Percentiles rank a stretch among this genome's conserved stretches.
Conservation (phyloP, 2,329 filamentous ascomycete species). For the Diaporthe aspalathi region DNA sequence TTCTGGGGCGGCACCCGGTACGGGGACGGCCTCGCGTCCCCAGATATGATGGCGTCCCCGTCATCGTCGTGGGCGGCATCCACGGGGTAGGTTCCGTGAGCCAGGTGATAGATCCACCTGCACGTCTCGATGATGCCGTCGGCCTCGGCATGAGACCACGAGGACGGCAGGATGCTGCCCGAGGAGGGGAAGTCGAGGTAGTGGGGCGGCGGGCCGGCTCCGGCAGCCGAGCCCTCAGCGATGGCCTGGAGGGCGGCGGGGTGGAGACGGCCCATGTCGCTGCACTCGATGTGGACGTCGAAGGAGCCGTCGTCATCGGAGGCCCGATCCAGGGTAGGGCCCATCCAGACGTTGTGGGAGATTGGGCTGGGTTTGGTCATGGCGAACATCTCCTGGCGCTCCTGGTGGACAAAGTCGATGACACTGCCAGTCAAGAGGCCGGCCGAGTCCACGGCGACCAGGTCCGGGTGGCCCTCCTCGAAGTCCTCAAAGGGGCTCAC, state of each 20-base stretch:
- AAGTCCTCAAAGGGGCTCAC: slow-evolving; percentile 75
- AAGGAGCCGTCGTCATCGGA: slow-evolving; percentile 71
- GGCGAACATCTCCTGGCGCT: slow-evolving; percentile 89
- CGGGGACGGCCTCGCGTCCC: slow-evolving; percentile 36
- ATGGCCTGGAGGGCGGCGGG: slow-evolving; percentile 73
- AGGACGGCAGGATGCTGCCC: slow-evolving; percentile 88
- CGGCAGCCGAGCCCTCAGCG: slow-evolving; percentile 64
- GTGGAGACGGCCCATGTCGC: slow-evolving; percentile 83
- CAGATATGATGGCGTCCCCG: slow-evolving; percentile 66
- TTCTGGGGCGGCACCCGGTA: slow-evolving; percentile 60
- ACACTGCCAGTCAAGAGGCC: slow-evolving; percentile 81
- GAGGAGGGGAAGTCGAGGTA: slow-evolving; percentile 89
- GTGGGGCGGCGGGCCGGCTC: slow-evolving; percentile 46
- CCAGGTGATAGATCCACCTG: slow-evolving; percentile 88
- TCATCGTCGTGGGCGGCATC: slow-evolving; percentile 55
- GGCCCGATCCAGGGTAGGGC: slow-evolving; percentile 81
- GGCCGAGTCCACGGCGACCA: slow-evolving; percentile 80
- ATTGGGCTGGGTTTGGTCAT: slow-evolving; percentile 95
- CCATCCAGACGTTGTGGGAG: slow-evolving; percentile 88
- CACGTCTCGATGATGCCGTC: slow-evolving; percentile 88
- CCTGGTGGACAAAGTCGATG: slow-evolving; percentile 90
- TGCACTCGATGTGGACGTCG: slow-evolving; percentile 90
- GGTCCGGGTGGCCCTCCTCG: slow-evolving; percentile 74
- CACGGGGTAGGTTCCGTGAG: slow-evolving; percentile 69
- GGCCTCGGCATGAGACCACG: slow-evolving; percentile 84